phyloP scores from a whole-genome alignment of 2,329 filamentous ascomycete genomes.

The Colletotrichum sp. region DNA sequence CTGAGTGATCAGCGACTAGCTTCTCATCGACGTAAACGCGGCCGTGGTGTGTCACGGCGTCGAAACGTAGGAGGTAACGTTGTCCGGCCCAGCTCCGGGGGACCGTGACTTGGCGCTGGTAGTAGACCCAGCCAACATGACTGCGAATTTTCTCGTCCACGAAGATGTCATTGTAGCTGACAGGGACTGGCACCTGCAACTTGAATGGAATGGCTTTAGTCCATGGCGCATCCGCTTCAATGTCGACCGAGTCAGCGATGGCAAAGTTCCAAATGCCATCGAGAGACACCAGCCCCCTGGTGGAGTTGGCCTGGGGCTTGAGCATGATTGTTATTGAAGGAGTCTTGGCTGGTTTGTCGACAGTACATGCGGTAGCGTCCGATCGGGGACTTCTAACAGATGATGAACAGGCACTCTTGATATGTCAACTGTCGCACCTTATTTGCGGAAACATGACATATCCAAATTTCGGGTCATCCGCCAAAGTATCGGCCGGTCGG shows the following conservation, averaged over 20 bases:
- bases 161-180: constrained; percentile 29
- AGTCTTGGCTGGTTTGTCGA: neutral
- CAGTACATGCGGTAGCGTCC: neutral
- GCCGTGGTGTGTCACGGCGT: constrained; percentile 30
- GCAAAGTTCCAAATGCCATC: constrained; percentile 30
- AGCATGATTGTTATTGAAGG: constrained; percentile 10
- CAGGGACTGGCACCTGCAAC: constrained; percentile 25
- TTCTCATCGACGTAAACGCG: constrained; percentile 29
- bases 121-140: constrained; percentile 34
- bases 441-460: neutral
- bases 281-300: constrained; percentile 21
- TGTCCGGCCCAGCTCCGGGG: constrained; percentile 23
- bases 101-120: constrained; percentile 28
- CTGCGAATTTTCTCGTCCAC: constrained; percentile 25
- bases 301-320: constrained; percentile 20
- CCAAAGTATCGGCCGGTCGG: neutral
- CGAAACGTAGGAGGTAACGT: constrained; percentile 27
- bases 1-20: constrained; percentile 26
- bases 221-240: constrained; percentile 19
- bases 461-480: neutral
- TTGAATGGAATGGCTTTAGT: constrained; percentile 31
- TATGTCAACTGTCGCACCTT: neutral
- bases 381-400: neutral
- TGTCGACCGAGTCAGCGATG: constrained; percentile 3
- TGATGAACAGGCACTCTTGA: neutral